Evolutionary conservation across 306 rosid species (phyloP).

Genomic region (Astragalus membranaceus): DNA sequence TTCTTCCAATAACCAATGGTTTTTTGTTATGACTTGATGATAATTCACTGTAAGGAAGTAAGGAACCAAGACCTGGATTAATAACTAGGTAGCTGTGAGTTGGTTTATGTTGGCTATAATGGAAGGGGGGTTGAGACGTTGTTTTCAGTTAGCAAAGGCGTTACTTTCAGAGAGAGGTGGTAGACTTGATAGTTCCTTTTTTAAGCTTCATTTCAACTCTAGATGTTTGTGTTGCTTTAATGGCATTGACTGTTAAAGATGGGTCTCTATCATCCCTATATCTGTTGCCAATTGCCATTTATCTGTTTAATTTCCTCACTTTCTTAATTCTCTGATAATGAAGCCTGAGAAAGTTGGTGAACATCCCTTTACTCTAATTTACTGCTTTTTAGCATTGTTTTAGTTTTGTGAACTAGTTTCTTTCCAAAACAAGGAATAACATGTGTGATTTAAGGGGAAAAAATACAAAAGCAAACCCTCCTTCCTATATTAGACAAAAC

Average conservation of each 20-base stretch:
- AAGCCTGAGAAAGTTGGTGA: neutral
- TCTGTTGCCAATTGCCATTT: conserved; percentile 13
- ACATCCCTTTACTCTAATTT: conserved; percentile 6
- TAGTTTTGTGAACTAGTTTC: conserved; percentile 16
- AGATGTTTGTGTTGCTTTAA: conserved; percentile 20
- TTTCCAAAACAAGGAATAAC: conserved; percentile 6
- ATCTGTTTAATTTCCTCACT: conserved; percentile 13
- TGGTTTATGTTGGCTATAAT: conserved; percentile 19
- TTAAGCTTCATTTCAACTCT: conserved; percentile 25
- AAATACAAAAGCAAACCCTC: neutral
- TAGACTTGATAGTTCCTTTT: conserved; percentile 22
- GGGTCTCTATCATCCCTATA: conserved; percentile 35
- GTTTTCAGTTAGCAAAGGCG: conserved; percentile 52
- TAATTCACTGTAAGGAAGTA: neutral
- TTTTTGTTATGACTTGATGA: neutral
- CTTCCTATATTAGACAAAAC: neutral
- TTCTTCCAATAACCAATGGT: neutral
- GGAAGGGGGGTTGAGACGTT: conserved; percentile 41
- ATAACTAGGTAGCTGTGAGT: neutral
- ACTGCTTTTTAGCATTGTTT: conserved; percentile 12
- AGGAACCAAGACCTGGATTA: neutral
- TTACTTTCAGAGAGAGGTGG: conserved; percentile 47
- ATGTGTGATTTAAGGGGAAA: neutral
- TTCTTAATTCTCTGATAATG: conserved; percentile 4
- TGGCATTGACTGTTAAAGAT: conserved; percentile 10